Base-by-base conservation (phyloP, 2,329 filamentous ascomycete genomes). In the Lasiodiplodia gonubiensis region DNA sequence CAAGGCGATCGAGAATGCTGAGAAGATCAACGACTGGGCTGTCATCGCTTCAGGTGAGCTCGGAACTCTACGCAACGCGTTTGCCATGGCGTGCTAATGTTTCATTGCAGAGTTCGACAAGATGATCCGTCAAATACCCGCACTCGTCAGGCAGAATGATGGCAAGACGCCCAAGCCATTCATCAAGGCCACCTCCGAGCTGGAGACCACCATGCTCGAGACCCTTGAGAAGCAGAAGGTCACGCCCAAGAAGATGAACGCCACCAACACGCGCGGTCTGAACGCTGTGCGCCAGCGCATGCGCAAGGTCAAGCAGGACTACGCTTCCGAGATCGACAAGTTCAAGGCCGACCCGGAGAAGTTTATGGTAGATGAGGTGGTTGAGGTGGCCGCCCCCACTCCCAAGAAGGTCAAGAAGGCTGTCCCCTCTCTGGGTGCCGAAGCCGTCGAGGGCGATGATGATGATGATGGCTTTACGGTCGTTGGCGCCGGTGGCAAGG, bases 211-310 rank as follows among this genome's bases (percentile, higher is more conserved):
- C 78, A 92, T 97, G 86, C 94, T 94, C 78, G 96, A 99, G 85
- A 90, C 94, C 27, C 88, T 97, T 71, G 89, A 93, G 75, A 97
- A 97, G 87, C 92, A 97, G 79, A 99, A 99, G 86, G 92, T 96
- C 73, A 92, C 92, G 2, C 89, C 90, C 70, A 97, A 97, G 89
- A 98, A 97, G 87, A 97, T 98, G 94, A 99, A 97, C 83, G 93
- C 94, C 70, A 95, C 90, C 77, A 96, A 94, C 78, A 91, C 93
- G 72, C 92, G 93, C 82, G 93, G 94, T 76, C 88, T 99, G 76
- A 99, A 98, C 80, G 93, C 94, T 70, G 92, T 98, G 77, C 97
- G 97, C 84, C 95, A 99, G 81, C 94, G 94, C 83, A 93, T 99
- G 85, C 94, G 94, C 88, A 98, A 97, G 88, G 94, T 94, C 83